Percentiles rank a stretch among this genome's conserved stretches.
These are phyloP conservation scores for Thalassiosira exigua DNA, from an alignment of 352 stramenopile genomes.

Conservation along the genomic window DNA sequence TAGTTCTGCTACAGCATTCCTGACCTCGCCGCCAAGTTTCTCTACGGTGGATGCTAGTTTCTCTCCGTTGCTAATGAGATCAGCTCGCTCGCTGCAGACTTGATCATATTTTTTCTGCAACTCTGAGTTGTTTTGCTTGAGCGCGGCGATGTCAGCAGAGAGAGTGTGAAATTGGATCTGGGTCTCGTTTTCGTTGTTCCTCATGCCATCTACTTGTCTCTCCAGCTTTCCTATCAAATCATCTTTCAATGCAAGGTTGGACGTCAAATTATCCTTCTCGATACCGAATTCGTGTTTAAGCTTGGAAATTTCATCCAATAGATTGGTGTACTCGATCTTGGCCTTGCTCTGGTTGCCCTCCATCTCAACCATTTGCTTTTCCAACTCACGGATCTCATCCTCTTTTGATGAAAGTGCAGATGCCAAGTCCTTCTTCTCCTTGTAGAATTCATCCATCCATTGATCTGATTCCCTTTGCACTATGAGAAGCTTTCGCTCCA, in stretches of 20 bases:
- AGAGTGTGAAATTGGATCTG: neutral
- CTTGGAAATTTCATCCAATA: neutral
- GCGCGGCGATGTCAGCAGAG: neutral
- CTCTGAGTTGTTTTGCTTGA: neutral
- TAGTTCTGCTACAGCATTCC: neutral
- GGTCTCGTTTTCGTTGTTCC: neutral
- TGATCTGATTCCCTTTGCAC: conserved; percentile 41
- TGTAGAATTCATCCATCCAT: conserved; percentile 40
- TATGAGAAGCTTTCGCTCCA: conserved; percentile 28
- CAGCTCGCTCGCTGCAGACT: conserved; percentile 37
- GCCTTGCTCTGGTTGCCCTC: conserved; percentile 8
- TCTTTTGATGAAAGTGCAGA: conserved; percentile 35
- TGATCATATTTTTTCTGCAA: conserved; percentile 18
- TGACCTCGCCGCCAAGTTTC: neutral
- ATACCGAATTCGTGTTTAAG: neutral
- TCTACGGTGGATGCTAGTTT: conserved; percentile 9
- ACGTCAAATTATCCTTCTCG: neutral
- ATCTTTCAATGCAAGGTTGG: conserved; percentile 7
- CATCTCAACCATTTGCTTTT: conserved; percentile 29
- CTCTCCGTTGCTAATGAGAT: conserved; percentile 9
- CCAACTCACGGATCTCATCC: conserved; percentile 15
- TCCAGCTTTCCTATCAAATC: neutral
- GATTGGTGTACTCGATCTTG: conserved; percentile 7
- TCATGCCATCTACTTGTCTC: neutral
- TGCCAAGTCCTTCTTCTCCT: conserved; percentile 46